These are phyloP conservation scores for Microcyclosporella mali DNA, from an alignment of 2,329 filamentous ascomycete genomes.

Conservation along the genomic window DNA sequence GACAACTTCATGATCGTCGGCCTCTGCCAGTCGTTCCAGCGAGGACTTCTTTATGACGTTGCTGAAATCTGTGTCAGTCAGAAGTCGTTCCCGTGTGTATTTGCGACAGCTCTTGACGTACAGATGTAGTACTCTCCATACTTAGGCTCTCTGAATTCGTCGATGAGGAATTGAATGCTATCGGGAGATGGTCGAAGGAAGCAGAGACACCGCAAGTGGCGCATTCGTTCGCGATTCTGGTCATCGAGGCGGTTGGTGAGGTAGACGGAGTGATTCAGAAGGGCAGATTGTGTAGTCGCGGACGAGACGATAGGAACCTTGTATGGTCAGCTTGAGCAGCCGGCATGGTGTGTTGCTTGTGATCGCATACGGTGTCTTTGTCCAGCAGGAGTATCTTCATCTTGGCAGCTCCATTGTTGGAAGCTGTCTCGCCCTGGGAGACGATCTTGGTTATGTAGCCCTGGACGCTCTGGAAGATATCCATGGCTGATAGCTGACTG, in stretches of 20 bases:
- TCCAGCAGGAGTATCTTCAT: constrained; percentile 98
- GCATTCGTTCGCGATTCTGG: constrained; percentile 87
- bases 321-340: constrained; percentile 6
- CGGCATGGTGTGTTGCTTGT: constrained; percentile 5
- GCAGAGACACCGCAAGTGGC: constrained; percentile 87
- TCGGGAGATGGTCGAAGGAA: constrained; percentile 88
- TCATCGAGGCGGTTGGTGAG: constrained; percentile 96
- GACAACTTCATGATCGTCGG: constrained; percentile 95
- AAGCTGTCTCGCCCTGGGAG: constrained; percentile 63
- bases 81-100: constrained; percentile 19
- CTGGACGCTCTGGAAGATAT: constrained; percentile 85
- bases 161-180: constrained; percentile 87
- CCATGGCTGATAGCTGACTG: constrained; percentile 53
- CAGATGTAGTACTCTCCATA: constrained; percentile 95
- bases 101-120: constrained; percentile 27
- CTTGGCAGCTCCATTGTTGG: constrained; percentile 61
- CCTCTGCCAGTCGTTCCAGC: constrained; percentile 86
- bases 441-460: constrained; percentile 97
- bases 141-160: constrained; percentile 90
- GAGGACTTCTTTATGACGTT: constrained; percentile 97
- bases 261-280: constrained; percentile 95
- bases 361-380: constrained; percentile 66
- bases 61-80: constrained; percentile 64
- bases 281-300: constrained; percentile 87
- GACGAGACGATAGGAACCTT: constrained; percentile 86